phyloP scores from a whole-genome alignment of 345 rosid species.

The Pistacia vera region DNA sequence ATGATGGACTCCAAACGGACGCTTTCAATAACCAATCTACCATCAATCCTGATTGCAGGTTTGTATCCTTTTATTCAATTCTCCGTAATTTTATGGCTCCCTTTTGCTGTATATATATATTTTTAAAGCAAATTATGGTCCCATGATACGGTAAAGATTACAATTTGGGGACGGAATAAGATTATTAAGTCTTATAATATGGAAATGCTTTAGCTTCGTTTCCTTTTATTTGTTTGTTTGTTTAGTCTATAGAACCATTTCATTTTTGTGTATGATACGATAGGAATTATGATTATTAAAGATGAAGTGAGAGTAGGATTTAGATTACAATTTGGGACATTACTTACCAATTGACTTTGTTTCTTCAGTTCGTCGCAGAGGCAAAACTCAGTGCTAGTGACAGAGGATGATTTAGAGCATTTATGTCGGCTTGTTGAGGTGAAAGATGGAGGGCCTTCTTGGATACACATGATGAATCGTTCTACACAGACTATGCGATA shows the following conservation, averaged over 20 bases:
- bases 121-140: too few relatives aligned
- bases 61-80: constrained; percentile 11
- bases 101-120: background rate
- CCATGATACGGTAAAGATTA: too few relatives aligned
- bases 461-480: constrained; percentile 98
- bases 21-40: constrained; percentile 27
- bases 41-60: constrained; percentile 51
- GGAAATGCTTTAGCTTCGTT: background rate
- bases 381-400: constrained; percentile 46
- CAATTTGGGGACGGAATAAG: background rate
- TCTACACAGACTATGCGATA: constrained; percentile 68
- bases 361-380: constrained; percentile 45
- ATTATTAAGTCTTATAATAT: too few relatives aligned
- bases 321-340: constrained; percentile 7
- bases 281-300: background rate
- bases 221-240: background rate
- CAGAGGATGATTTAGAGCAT: constrained; percentile 66
- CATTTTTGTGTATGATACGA: background rate
- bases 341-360: constrained; percentile 2
- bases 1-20: constrained; percentile 29
- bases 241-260: background rate
- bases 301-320: constrained; percentile 5
- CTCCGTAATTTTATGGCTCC: background rate
- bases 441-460: constrained; percentile 90
- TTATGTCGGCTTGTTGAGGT: constrained; percentile 74